A percentile compares a stretch with the other conserved stretches of the same genome.
phyloP scores from a whole-genome alignment of 306 rosid genomes.

The Vigna reflexopilosa region DNA sequence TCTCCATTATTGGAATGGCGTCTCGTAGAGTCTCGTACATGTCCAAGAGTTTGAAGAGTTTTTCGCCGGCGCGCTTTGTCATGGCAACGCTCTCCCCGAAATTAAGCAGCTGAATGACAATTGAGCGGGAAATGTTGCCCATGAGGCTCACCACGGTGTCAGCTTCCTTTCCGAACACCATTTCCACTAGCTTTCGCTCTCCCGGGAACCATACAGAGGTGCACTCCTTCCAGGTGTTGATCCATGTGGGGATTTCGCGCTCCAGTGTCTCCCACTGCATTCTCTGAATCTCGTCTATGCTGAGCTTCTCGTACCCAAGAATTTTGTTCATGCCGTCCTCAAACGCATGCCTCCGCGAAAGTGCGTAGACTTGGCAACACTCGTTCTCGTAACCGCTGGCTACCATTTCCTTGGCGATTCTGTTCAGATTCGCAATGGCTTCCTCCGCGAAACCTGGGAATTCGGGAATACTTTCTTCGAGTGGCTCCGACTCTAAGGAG shows the following conservation, averaged over 20 bases:
- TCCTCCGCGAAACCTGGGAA: constrained; percentile 57
- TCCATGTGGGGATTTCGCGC: constrained; percentile 63
- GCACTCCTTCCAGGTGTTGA: constrained; percentile 53
- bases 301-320: constrained; percentile 55
- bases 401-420: constrained; percentile 56
- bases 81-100: constrained; percentile 58
- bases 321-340: constrained; percentile 49
- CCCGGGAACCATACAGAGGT: constrained; percentile 42
- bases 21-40: constrained; percentile 68
- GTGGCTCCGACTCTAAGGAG: constrained; percentile 48
- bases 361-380: constrained; percentile 51
- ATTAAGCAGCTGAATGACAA: constrained; percentile 53
- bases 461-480: not conserved
- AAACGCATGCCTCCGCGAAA: constrained; percentile 51
- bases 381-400: constrained; percentile 51
- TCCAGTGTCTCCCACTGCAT: constrained; percentile 69
- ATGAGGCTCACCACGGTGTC: constrained; percentile 25
- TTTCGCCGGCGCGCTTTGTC: constrained; percentile 66
- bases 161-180: constrained; percentile 37
- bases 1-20: constrained; percentile 40
- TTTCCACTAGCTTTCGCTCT: constrained; percentile 48
- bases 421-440: constrained; percentile 40
- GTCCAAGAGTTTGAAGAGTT: constrained; percentile 66
- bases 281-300: constrained; percentile 64
- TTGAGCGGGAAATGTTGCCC: constrained; percentile 40